Conservation (phyloP, 331 rosid genomes). For the Phaseolus coccineus region DNA sequence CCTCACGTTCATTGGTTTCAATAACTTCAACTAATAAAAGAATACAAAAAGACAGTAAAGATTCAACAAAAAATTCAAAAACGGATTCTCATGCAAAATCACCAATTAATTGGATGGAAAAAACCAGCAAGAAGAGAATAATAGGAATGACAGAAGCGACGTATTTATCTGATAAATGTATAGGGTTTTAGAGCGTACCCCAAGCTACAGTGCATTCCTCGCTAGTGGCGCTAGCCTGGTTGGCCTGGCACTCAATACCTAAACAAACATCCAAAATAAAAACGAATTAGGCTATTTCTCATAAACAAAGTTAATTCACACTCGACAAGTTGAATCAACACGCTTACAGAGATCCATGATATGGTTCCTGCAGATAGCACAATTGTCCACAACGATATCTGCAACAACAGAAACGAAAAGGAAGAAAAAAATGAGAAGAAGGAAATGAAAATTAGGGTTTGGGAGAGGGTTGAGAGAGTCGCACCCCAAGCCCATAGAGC, state of each 20-base stretch:
- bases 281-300: constrained; percentile 1
- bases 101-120: not conserved
- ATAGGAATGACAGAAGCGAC: not conserved
- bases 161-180: not conserved
- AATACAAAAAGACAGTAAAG: not conserved
- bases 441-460: constrained; percentile 40
- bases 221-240: constrained; percentile 92
- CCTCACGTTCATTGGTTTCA: too few relatives aligned
- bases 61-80: not conserved
- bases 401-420: constrained; percentile 20
- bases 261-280: constrained; percentile 7
- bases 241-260: constrained; percentile 97
- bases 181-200: constrained; percentile 62
- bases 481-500: constrained; percentile 99
- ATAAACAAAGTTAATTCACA: not conserved
- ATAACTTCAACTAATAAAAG: not conserved
- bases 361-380: constrained; percentile 97
- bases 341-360: constrained; percentile 97
- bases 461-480: constrained; percentile 6
- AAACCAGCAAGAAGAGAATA: not conserved
- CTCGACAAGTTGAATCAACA: not conserved
- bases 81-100: not conserved
- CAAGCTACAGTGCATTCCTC: constrained; percentile 98
- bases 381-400: constrained; percentile 97
- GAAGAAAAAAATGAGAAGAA: not conserved